A percentile compares a stretch with the other conserved stretches of the same genome.
These are phyloP conservation scores for Lasiodiplodia sp. DNA, from an alignment of 2,329 filamentous ascomycete species.

Conservation along the genomic window DNA sequence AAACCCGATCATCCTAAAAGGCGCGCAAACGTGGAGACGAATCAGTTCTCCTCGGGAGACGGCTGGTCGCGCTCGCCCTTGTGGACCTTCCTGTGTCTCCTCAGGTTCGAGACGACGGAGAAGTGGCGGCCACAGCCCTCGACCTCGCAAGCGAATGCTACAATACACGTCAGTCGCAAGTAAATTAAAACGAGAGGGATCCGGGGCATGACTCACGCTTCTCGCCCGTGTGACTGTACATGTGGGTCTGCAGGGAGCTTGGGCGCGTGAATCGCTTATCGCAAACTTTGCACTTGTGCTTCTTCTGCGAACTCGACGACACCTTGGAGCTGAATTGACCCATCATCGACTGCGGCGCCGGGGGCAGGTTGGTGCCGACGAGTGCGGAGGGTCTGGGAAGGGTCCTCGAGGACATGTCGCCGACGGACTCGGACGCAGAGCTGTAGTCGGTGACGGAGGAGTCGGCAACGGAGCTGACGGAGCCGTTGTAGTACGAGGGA, in stretches of 20 bases:
- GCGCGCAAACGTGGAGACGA: slow-evolving; percentile 5
- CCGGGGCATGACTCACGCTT: slow-evolving; percentile 76
- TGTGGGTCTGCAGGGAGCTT: slow-evolving; percentile 93
- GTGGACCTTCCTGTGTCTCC: slow-evolving; percentile 95
- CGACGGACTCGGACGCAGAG: slow-evolving; percentile 84
- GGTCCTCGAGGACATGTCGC: slow-evolving; percentile 80
- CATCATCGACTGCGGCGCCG: slow-evolving; percentile 97
- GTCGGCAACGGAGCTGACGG: slow-evolving; percentile 77
- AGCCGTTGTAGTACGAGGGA: slow-evolving; percentile 83
- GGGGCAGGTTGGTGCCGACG: slow-evolving; percentile 69
- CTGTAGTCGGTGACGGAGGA: slow-evolving; percentile 92
- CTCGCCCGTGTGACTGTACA: slow-evolving; percentile 98
- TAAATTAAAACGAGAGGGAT: slow-evolving; percentile 3
- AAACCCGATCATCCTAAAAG: slow-evolving; percentile 11
- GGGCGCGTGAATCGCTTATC: slow-evolving; percentile 96
- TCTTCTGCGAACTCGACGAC: slow-evolving; percentile 95
- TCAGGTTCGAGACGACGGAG: slow-evolving; percentile 94
- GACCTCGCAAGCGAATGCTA: slow-evolving; percentile 93
- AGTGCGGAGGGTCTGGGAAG: slow-evolving; percentile 78
- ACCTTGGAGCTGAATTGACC: slow-evolving; percentile 97
- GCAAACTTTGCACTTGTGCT: slow-evolving; percentile 99
- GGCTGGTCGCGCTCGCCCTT: slow-evolving; percentile 69
- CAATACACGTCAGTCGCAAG: slow-evolving; percentile 34
- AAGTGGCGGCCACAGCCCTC: slow-evolving; percentile 96
- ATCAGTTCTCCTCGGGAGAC: slow-evolving; percentile 53